Base-by-base conservation (phyloP, 768 basidiomycete genomes). In the Roridomyces roridus region DNA sequence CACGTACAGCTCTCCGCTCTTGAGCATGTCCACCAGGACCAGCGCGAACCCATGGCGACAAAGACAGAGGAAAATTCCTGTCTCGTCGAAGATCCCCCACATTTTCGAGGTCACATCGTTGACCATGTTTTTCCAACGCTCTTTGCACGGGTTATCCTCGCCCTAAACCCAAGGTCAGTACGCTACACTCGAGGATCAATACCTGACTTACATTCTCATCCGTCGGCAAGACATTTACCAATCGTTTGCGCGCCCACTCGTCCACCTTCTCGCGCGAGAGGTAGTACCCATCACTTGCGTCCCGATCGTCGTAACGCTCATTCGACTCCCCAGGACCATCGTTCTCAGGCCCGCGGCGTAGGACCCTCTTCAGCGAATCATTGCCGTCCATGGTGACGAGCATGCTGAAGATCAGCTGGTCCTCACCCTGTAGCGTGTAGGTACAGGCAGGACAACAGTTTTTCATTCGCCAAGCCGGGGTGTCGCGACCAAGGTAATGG, bases 1-100 rank as follows among this genome's bases (percentile, higher is more conserved):
- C n/a, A 69, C 74, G 45, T 62, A 77, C 75, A 76, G 49, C 51
- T 78, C 72, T 7, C 75, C 73, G 49, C 70, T 74, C 12, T 44
- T 37, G 7, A 74, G 42, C 72, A 76, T 74, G 46, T 78, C 76
- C 0, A 56, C 59, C 1, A 74, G 36, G 51, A 62, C 63, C 0
- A 72, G 51, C 20, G 70, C 51, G 0, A 74, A 62, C 2, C 73
- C 72, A 67, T 77, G 74, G 2, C 65, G 56, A 55, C 77, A 78
- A 9, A 67, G 67, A 56, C 59, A 45, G 0, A 72, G 67, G 53
- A 80, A 80, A 11, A 76, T 64, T 0, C 78, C 75, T 0, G 73
- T 68, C 65, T 77, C 72, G 2, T 71, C 56, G 46, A 74, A 80
- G 6, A 76, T 62, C 2, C 57, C 63, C 72, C 68, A 76, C 68